Percentiles rank a stretch among this genome's conserved stretches.
phyloP scores from a whole-genome alignment of 2,329 filamentous ascomycete species.

The Cercospora sp. region DNA sequence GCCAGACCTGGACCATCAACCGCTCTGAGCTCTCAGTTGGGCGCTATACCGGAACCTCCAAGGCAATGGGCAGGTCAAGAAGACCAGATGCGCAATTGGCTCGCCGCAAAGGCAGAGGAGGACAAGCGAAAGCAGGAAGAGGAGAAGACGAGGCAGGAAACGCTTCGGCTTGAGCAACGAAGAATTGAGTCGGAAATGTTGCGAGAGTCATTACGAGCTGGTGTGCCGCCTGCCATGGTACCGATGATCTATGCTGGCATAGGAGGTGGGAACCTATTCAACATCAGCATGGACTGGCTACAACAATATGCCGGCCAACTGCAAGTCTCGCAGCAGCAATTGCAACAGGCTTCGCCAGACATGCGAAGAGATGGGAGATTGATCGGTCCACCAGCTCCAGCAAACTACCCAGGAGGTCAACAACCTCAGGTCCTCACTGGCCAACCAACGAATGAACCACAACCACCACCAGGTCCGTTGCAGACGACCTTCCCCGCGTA shows the following conservation, averaged over 20 bases:
- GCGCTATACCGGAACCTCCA: slow-evolving; percentile 46
- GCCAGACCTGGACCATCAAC: slow-evolving; percentile 41
- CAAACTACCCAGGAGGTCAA: slow-evolving; percentile 27
- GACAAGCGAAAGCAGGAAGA: slow-evolving; percentile 56
- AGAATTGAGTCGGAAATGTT: slow-evolving; percentile 56
- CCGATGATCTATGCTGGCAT: slow-evolving; percentile 57
- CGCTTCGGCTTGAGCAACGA: slow-evolving; percentile 51
- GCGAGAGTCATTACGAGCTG: slow-evolving; percentile 53
- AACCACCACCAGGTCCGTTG: slow-evolving; percentile 36
- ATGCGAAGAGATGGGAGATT: slow-evolving; percentile 44
- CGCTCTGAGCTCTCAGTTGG: slow-evolving; percentile 40
- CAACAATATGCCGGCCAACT: slow-evolving; percentile 52
- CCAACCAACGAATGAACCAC: slow-evolving; percentile 39
- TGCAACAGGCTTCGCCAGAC: slow-evolving; percentile 43
- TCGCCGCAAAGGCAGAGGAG: slow-evolving; percentile 53
- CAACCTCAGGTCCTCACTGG: slow-evolving; percentile 39
- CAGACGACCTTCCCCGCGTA: slow-evolving; percentile 46
- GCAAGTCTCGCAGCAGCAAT: slow-evolving; percentile 39
- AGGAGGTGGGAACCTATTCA: slow-evolving; percentile 50
- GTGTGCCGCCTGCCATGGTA: slow-evolving; percentile 53
- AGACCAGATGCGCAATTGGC: slow-evolving; percentile 54
- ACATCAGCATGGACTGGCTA: slow-evolving; percentile 52
- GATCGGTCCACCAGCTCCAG: slow-evolving; percentile 41
- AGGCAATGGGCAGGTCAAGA: slow-evolving; percentile 53
- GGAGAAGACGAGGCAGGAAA: slow-evolving; percentile 54